Evolutionary conservation across 257 asterid genomes (phyloP).

Genomic region (Anisodus tanguticus): DNA sequence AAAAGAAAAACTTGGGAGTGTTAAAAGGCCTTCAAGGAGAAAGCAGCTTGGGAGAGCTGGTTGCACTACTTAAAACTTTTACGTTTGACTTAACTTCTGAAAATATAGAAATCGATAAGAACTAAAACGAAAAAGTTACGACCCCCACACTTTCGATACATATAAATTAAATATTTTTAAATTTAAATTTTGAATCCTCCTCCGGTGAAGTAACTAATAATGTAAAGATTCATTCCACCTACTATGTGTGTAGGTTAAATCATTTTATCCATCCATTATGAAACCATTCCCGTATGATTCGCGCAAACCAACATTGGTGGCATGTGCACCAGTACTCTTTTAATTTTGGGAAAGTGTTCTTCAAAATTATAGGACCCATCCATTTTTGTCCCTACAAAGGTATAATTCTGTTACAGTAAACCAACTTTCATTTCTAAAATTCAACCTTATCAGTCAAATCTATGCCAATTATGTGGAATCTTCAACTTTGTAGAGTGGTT

Average conservation of each 20-base stretch:
- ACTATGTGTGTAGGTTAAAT: neutral
- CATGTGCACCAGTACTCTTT: conserved; percentile 30
- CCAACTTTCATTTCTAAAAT: conserved; percentile 26
- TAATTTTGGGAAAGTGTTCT: neutral
- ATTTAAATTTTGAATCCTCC: too few species aligned
- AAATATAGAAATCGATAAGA: too few species aligned
- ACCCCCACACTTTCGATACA: too few species aligned
- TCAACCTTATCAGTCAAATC: conserved; percentile 33
- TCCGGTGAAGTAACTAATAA: too few species aligned
- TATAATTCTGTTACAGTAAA: neutral
- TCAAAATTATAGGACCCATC: conserved; percentile 33
- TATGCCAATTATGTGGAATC: conserved; percentile 30
- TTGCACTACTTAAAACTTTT: too few species aligned
- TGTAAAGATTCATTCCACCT: neutral
- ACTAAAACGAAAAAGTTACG: too few species aligned
- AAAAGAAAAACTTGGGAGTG: too few species aligned
- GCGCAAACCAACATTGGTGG: neutral
- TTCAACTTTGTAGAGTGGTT: conserved; percentile 32
- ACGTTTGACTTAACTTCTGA: too few species aligned
- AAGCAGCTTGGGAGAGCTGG: too few species aligned
- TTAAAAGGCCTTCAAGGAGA: too few species aligned
- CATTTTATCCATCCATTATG: conserved; percentile 32
- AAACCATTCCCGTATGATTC: conserved; percentile 33
- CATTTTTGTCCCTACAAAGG: conserved; percentile 39
- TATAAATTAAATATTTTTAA: too few species aligned